These are phyloP conservation scores for Coemansia sp. DNA, from an alignment of 192 early-diverging fungal genomes.

Conservation along the genomic window DNA sequence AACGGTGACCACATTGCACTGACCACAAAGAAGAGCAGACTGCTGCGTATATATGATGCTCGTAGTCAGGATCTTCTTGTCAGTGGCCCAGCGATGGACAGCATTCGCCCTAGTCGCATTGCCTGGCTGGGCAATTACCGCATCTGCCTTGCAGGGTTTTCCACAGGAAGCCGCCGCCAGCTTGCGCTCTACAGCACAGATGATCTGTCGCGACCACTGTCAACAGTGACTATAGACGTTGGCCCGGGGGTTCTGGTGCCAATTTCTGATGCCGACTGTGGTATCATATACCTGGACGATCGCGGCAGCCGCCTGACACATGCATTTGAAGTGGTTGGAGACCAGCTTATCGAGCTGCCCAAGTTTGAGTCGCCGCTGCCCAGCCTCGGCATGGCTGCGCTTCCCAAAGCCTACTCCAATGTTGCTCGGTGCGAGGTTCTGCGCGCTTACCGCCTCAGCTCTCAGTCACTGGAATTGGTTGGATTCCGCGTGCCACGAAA, in stretches of 20 bases:
- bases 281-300: conserved; percentile 67
- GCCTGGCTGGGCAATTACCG: conserved; percentile 62
- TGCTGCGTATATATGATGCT: conserved; percentile 65
- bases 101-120: conserved; percentile 62
- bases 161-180: conserved; percentile 68
- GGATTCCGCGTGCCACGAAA: conserved; percentile 76
- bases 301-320: conserved; percentile 75
- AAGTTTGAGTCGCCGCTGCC: conserved; percentile 58
- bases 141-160: conserved; percentile 70
- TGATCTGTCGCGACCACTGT: conserved; percentile 44
- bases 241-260: conserved; percentile 74
- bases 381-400: conserved; percentile 67
- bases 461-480: conserved; percentile 66
- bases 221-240: conserved; percentile 59
- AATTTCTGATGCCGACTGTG: conserved; percentile 67
- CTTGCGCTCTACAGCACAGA: conserved; percentile 55
- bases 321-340: conserved; percentile 63
- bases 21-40: conserved; percentile 60
- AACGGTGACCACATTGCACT: conserved; percentile 68
- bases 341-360: conserved; percentile 54
- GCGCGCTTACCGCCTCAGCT: conserved; percentile 65
- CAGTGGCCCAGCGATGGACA: conserved; percentile 64
- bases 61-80: conserved; percentile 57
- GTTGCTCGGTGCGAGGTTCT: conserved; percentile 68
- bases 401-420: conserved; percentile 68